A percentile compares a stretch with the other conserved stretches of the same genome.
Evolutionary conservation across 257 asterid species (phyloP).

Genomic region (Nicotiana benthamiana): DNA sequence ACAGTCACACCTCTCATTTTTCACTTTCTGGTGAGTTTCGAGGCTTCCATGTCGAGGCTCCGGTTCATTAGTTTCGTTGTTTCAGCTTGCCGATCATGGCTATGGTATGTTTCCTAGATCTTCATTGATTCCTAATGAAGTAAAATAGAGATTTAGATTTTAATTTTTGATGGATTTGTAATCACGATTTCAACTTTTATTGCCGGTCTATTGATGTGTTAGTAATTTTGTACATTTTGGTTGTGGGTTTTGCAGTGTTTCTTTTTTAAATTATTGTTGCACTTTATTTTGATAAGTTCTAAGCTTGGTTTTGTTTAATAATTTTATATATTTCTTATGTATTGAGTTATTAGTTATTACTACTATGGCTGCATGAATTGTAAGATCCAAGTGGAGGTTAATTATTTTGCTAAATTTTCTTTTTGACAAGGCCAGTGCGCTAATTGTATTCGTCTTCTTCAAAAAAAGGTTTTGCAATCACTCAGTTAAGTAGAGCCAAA

Average conservation of each 20-base stretch:
- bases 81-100: slow-evolving; percentile 42
- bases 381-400: neutral
- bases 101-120: slow-evolving; percentile 40
- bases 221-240: no score
- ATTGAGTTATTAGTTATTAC: neutral
- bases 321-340: neutral
- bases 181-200: neutral
- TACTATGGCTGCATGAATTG: no score
- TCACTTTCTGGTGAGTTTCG: no score
- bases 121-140: neutral
- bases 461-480: no score
- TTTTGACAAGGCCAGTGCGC: neutral
- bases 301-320: neutral
- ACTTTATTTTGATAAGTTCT: neutral
- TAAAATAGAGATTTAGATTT: slow-evolving; percentile 22
- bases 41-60: no score
- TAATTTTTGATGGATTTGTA: neutral
- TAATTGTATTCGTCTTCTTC: neutral
- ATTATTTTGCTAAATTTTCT: neutral
- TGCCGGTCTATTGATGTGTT: no score
- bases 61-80: neutral
- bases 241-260: neutral
- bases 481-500: no score
- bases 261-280: neutral
- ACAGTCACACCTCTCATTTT: no score